Base-by-base conservation (phyloP, 2,329 filamentous ascomycete species). In the Mycogone perniciosa region DNA sequence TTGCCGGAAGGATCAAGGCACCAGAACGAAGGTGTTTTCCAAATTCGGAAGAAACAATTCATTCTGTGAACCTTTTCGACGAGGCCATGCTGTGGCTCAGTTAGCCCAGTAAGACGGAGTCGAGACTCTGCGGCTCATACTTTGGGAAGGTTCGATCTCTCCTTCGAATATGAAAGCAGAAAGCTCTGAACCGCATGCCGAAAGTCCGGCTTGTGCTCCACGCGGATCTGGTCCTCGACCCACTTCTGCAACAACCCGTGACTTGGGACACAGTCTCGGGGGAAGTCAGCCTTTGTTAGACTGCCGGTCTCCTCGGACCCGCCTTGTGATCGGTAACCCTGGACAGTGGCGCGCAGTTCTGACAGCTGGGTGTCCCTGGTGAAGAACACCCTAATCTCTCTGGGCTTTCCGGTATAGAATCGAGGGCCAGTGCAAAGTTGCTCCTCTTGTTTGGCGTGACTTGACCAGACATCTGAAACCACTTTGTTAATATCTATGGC, bases 1-100 rank as follows among this genome's bases (percentile, higher is more conserved):
- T 68, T 70, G 42, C 69, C 67, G 48, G 62, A 61, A 2, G 68
- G 67, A 50, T 68, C 67, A 26, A 64, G 63, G 56, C 68, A 75
- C 57, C 64, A 68, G 53, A 77, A 75, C 1, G 63, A 64, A 6
- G 65, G 61, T 13, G 71, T 69, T 51, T 69, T 71, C 73, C 71
- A 77, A 54, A 77, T 74, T 53, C 66, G 70, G 60, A 76, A 77
- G 65, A 76, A 72, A 62, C 72, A 76, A 55, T 71, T 72, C 65
- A 77, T 69, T 46, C 66, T 65, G 53, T 74, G 70, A 35, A 76
- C 71, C 53, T 71, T 70, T 42, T 60, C 62, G 11, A 75, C 67
- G 30, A 76, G 65, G 30, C 67, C 62, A 54, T 70, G 64, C 72
- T 75, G 57, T 40, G 27, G 48, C n/a, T 26, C 7, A 43, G 54